phyloP scores from a whole-genome alignment of 2,329 filamentous ascomycete species.

The Neurospora sp. region DNA sequence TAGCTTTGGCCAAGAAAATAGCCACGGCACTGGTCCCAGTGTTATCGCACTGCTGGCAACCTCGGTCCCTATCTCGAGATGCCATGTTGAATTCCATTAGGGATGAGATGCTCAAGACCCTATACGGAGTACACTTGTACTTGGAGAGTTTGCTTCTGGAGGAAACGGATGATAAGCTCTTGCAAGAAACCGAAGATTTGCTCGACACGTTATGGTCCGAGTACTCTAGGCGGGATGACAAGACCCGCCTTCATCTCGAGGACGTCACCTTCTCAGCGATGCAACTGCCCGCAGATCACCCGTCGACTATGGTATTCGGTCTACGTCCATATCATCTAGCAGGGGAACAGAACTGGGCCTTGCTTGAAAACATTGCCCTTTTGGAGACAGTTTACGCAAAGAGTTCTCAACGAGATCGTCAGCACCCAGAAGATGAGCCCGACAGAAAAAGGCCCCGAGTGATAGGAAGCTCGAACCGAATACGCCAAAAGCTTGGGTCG shows the following conservation, averaged over 20 bases:
- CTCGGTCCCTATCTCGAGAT: constrained; percentile 53
- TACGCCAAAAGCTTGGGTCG: constrained; percentile 39
- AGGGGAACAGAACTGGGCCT: constrained; percentile 50
- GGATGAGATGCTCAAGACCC: constrained; percentile 66
- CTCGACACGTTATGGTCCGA: constrained; percentile 65
- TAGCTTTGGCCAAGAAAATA: constrained; percentile 49
- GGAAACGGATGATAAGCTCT: constrained; percentile 28
- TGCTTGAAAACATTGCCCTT: constrained; percentile 48
- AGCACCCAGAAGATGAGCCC: constrained; percentile 16
- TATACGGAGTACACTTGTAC: constrained; percentile 58
- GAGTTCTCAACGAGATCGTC: constrained; percentile 16
- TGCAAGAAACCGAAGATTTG: constrained; percentile 51
- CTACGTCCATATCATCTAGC: constrained; percentile 43
- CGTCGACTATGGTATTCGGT: constrained; percentile 40
- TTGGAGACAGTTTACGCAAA: constrained; percentile 41
- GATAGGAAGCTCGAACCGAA: constrained; percentile 31
- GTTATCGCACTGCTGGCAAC: constrained; percentile 67
- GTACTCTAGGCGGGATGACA: constrained; percentile 62
- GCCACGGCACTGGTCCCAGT: constrained; percentile 57
- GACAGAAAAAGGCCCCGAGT: constrained; percentile 43
- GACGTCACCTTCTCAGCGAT: constrained; percentile 55
- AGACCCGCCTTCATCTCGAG: constrained; percentile 66
- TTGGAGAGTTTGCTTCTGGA: constrained; percentile 46
- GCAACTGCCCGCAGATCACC: constrained; percentile 33
- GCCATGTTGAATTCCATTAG: constrained; percentile 54